These are phyloP conservation scores for Xylaria sp. DNA, from an alignment of 2,329 filamentous ascomycete genomes.

Conservation along the genomic window DNA sequence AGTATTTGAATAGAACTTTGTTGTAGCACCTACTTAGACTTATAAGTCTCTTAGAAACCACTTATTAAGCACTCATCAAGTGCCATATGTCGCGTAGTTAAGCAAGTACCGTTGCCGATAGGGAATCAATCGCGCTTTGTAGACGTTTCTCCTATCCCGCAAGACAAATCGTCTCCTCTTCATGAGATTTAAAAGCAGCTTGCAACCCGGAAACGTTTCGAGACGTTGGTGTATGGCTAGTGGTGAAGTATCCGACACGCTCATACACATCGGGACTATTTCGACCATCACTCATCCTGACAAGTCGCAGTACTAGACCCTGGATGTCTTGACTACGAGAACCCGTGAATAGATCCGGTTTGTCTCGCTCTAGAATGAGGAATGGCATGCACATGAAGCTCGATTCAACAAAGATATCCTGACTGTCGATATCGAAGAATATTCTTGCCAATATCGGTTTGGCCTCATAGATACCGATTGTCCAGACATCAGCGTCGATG, in stretches of 20 bases:
- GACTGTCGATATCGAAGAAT: background rate
- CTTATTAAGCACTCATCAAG: no score
- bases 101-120: no score
- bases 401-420: background rate
- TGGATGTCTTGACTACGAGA: background rate
- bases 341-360: no score
- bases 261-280: background rate
- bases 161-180: background rate
- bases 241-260: conserved; percentile 3
- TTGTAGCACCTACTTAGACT: no score
- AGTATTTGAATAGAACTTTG: no score
- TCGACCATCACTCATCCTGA: background rate
- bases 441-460: background rate
- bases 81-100: no score
- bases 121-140: background rate
- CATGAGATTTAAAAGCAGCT: background rate
- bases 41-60: no score
- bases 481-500: background rate
- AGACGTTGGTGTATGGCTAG: background rate
- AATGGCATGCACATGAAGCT: conserved; percentile 2
- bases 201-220: background rate
- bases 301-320: background rate
- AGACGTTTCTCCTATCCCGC: background rate
- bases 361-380: background rate
- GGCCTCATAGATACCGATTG: background rate